phyloP scores from a whole-genome alignment of 169 alveolate species.

The Toxoplasma gondii region DNA sequence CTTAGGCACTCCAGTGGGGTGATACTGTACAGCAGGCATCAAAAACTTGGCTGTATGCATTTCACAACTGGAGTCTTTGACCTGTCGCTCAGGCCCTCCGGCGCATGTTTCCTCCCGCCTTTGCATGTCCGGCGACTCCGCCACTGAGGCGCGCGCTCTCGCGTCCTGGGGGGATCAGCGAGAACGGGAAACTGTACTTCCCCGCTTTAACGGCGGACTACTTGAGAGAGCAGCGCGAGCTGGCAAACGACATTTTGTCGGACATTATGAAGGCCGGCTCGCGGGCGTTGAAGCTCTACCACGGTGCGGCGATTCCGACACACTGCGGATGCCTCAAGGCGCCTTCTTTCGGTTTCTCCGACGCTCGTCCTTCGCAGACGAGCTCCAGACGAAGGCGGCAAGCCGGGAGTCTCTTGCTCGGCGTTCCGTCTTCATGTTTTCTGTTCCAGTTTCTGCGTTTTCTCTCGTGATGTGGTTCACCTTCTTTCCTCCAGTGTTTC shows the following conservation, averaged over 20 bases:
- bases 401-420: too few relatives aligned
- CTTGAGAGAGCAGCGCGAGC: conserved; percentile 5
- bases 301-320: not conserved
- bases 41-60: too few relatives aligned
- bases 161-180: not conserved
- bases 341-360: too few relatives aligned
- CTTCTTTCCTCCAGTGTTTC: not conserved
- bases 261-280: not conserved
- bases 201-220: not conserved
- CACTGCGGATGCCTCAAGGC: not conserved
- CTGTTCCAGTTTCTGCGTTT: too few relatives aligned
- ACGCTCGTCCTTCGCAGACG: too few relatives aligned
- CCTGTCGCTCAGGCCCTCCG: not conserved
- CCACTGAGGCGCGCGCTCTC: not conserved
- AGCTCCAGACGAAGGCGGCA: too few relatives aligned
- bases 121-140: not conserved
- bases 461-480: too few relatives aligned
- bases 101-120: not conserved
- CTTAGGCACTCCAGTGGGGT: too few relatives aligned
- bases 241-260: not conserved
- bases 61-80: too few relatives aligned
- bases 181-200: not conserved
- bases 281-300: not conserved
- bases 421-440: too few relatives aligned
- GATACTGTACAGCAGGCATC: too few relatives aligned